A percentile compares a stretch with the other conserved stretches of the same genome.
phyloP scores from a whole-genome alignment of 2,329 filamentous ascomycete species.

The Aureobasidium leucospermi region DNA sequence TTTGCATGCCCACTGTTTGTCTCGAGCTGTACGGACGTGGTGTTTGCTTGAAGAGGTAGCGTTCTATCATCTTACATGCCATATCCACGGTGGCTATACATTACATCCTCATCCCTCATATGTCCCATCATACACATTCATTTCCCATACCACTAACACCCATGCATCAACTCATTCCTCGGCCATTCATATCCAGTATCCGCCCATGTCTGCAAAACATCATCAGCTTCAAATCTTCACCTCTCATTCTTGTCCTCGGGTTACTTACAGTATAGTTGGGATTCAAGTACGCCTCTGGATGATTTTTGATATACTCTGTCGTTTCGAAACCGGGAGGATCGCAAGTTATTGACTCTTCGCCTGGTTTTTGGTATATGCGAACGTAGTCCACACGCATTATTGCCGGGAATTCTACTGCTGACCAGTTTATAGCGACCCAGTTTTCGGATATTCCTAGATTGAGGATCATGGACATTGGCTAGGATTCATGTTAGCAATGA shows the following conservation, averaged over 20 bases:
- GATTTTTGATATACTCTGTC: slow-evolving; percentile 43
- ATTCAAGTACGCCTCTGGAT: slow-evolving; percentile 42
- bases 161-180: slow-evolving; percentile 37
- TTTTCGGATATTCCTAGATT: slow-evolving; percentile 46
- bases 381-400: slow-evolving; percentile 50
- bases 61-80: too few relatives aligned
- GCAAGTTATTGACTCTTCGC: slow-evolving; percentile 43
- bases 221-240: too few relatives aligned
- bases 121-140: too few relatives aligned
- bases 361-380: slow-evolving; percentile 46
- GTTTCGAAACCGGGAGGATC: slow-evolving; percentile 49
- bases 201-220: slow-evolving; percentile 13
- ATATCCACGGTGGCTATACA: too few relatives aligned
- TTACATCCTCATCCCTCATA: too few relatives aligned
- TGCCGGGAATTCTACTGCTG: slow-evolving; percentile 41
- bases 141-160: slow-evolving; percentile 23
- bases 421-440: slow-evolving; percentile 34
- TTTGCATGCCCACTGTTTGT: too few relatives aligned
- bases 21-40: too few relatives aligned
- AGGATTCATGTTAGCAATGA: not conserved
- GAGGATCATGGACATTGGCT: slow-evolving; percentile 46
- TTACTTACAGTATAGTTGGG: slow-evolving; percentile 43
- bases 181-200: slow-evolving; percentile 32
- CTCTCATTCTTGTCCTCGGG: not conserved
- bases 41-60: too few relatives aligned